Evolutionary conservation across 208 protist genomes (phyloP), one percentile per base, ranked within the genome.

Genomic region (Leishmania mexicana): DNA sequence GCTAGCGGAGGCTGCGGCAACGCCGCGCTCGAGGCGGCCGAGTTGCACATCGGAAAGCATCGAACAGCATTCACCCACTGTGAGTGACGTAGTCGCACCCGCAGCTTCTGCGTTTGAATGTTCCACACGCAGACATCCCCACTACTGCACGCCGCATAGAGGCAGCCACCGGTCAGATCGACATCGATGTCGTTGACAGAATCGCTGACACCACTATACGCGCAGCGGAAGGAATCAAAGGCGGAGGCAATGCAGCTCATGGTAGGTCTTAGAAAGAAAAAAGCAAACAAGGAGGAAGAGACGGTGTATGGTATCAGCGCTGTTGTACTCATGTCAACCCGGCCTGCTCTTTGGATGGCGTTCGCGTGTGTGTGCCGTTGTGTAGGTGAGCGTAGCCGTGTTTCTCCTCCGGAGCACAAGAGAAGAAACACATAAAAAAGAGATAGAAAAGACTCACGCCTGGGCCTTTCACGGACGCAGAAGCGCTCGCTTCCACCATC

Each of bases 31-130:
- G 82, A 78, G 13, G 82, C 82, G 0, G 82, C 70, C 11, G 82
- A 85, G 82, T 82, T 82, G 38, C 47, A 40, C 31, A 82, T 71
- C 15, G 89, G 89, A 62, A 88, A 92, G 73, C 89, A 90, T 4
- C 87, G 87, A 7, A 89, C 83, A 5, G 85, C 81, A 81, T 92
- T 92, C 38, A 90, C 87, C 83, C 89, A 89, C 17, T 80, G 67
- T 19, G 79, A 62, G 67, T 87, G 87, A 3, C 85, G 58, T 42
- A 92, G 60, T 35, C 80, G 75, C n/a, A 85, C 86, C 10, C 80
- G n/a, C 4, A 86, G 80, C 38, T 84, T 70, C 57, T 79, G 83
- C 17, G 81, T 80, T 5, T 54, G 58, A 1, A 90, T 79, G 45
- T 90, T 76, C 87, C 89, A 92, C 28, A 92, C 83, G 11, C 77